These are phyloP conservation scores for Rhodotorula sp. DNA, from an alignment of 1,284 basidiomycete genomes.

Conservation along the genomic window DNA sequence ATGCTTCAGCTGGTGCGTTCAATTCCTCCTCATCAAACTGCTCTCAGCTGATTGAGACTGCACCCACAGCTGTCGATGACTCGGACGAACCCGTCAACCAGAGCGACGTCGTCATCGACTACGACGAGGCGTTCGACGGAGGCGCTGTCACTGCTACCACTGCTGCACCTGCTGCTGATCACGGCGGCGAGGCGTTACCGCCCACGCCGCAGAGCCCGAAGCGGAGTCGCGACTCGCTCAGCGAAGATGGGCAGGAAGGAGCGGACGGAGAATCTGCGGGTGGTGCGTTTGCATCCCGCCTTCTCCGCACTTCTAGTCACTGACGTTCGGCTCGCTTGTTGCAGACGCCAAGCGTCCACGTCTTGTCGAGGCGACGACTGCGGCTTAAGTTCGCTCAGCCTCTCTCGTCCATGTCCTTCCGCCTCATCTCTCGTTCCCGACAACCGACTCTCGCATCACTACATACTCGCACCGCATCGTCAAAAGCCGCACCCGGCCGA, in stretches of 20 bases:
- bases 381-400: background rate
- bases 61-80: background rate
- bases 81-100: constrained; percentile 1
- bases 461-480: background rate
- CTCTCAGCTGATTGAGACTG: background rate
- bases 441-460: background rate
- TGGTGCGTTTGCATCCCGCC: background rate
- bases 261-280: background rate
- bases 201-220: constrained; percentile 6
- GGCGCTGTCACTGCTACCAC: background rate
- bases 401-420: background rate
- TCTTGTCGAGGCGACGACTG: background rate
- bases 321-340: background rate
- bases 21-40: background rate
- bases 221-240: constrained; percentile 1
- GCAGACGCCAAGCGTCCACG: constrained; percentile 21
- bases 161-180: background rate
- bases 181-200: background rate
- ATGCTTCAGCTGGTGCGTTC: background rate
- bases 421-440: background rate
- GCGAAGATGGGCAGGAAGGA: background rate
- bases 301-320: background rate
- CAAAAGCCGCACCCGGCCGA: too few relatives aligned
- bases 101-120: constrained; percentile 39
- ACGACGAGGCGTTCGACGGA: constrained; percentile 34